A percentile compares a stretch with the other conserved stretches of the same genome.
phyloP scores from a whole-genome alignment of 164 flowering plant species.

The Aristolochia californica region DNA sequence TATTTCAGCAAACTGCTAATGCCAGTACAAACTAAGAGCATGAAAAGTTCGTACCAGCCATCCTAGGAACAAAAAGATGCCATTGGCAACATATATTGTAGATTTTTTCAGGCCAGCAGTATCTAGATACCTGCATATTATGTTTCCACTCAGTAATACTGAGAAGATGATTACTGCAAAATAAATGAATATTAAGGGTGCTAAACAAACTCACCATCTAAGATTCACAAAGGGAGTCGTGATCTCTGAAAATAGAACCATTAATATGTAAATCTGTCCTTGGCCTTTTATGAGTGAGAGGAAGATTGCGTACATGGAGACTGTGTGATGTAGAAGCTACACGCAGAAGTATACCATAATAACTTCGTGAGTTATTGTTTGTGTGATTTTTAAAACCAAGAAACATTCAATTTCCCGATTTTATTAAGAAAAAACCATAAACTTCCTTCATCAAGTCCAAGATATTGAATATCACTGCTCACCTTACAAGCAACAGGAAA shows the following conservation, averaged over 20 bases:
- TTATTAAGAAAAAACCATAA: not conserved
- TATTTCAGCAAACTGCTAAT: not conserved
- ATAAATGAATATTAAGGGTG: not conserved
- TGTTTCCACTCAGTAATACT: constrained; percentile 2
- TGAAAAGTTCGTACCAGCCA: constrained; percentile 23
- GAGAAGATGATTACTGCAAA: not conserved
- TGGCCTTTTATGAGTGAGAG: constrained; percentile 54
- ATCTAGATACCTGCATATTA: constrained; percentile 58
- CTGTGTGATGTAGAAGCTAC: constrained; percentile 65
- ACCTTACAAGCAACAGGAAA: no score
- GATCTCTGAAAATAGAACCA: constrained; percentile 70
- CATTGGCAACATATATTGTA: constrained; percentile 47
- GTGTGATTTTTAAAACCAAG: not conserved
- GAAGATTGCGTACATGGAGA: constrained; percentile 52
- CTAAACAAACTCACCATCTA: constrained; percentile 46
- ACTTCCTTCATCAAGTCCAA: not conserved
- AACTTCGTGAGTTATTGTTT: not conserved
- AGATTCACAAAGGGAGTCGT: constrained; percentile 81
- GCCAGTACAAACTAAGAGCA: not conserved
- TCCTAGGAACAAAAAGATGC: constrained; percentile 59
- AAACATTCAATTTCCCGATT: not conserved
- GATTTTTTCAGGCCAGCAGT: constrained; percentile 58
- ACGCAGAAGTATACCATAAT: constrained; percentile 1
- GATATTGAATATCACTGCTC: no score
- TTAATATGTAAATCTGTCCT: constrained; percentile 54